Percentiles rank a stretch among this genome's conserved stretches.
These are phyloP conservation scores for Colletotrichum higginsianum DNA, from an alignment of 2,329 filamentous ascomycete species.

Conservation along the genomic window DNA sequence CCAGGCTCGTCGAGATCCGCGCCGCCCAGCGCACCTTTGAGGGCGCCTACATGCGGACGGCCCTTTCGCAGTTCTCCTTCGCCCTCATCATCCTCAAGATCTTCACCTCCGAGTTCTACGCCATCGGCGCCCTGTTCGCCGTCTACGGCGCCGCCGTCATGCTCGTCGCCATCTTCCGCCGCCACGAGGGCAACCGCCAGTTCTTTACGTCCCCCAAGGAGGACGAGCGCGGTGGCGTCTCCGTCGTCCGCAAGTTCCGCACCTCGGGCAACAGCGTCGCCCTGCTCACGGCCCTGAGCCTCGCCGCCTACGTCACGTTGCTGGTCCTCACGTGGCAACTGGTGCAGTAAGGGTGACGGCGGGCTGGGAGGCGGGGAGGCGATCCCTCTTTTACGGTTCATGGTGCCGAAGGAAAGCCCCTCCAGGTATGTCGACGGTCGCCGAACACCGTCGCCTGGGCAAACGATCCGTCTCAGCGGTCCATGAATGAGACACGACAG, in stretches of 20 bases:
- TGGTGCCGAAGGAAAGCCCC: not conserved
- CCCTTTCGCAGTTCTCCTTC: slow-evolving; percentile 95
- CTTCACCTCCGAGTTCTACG: slow-evolving; percentile 96
- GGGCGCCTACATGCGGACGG: slow-evolving; percentile 95
- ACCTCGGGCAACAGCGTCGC: slow-evolving; percentile 76
- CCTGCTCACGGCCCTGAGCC: slow-evolving; percentile 69
- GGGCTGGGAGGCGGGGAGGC: not conserved
- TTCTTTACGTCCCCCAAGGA: slow-evolving; percentile 78
- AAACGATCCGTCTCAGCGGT: not conserved
- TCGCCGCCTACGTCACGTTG: slow-evolving; percentile 71
- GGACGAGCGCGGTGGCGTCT: slow-evolving; percentile 52
- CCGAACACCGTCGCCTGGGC: not conserved
- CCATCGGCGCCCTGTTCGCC: slow-evolving; percentile 95
- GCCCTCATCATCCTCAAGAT: slow-evolving; percentile 95
- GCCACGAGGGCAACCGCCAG: slow-evolving; percentile 92
- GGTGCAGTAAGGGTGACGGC: slow-evolving; percentile 43
- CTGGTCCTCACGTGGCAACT: slow-evolving; percentile 69
- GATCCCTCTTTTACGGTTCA: not conserved
- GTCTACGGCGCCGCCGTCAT: slow-evolving; percentile 90
- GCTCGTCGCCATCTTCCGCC: slow-evolving; percentile 85
- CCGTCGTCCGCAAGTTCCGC: slow-evolving; percentile 69
- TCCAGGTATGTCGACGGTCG: no score
- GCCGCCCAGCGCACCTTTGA: slow-evolving; percentile 97
- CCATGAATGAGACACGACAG: not conserved
- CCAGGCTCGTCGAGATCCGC: slow-evolving; percentile 88